These are phyloP conservation scores for Macrocybe sp. DNA, from an alignment of 1,284 basidiomycete genomes.

Conservation along the genomic window DNA sequence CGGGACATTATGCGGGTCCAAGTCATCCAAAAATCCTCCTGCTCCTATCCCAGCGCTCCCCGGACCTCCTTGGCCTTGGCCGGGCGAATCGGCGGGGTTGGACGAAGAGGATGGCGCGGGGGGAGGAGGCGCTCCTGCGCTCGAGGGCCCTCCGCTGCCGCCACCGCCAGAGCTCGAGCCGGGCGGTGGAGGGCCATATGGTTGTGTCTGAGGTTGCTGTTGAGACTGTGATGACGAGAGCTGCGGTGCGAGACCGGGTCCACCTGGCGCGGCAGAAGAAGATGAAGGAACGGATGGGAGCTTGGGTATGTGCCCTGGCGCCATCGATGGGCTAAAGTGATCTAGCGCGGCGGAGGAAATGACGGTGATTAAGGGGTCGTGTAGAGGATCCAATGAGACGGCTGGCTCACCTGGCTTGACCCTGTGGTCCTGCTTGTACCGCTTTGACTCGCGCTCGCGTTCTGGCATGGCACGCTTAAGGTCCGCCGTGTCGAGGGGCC, in stretches of 20 bases:
- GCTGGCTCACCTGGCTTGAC: slow-evolving; percentile 16
- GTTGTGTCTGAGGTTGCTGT: too few relatives aligned
- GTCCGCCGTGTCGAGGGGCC: slow-evolving; percentile 14
- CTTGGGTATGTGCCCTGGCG: slow-evolving; percentile 31
- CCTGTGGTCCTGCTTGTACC: slow-evolving; percentile 23
- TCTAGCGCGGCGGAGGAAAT: slow-evolving; percentile 15
- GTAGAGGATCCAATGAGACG: neutral
- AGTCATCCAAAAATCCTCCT: slow-evolving; percentile 31
- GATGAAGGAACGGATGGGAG: slow-evolving; percentile 24
- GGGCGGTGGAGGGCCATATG: neutral
- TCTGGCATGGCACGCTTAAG: slow-evolving; percentile 31
- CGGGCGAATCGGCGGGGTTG: neutral
- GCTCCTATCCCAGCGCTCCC: slow-evolving; percentile 3
- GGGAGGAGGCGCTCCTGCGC: neutral
- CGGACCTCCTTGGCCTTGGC: slow-evolving; percentile 4
- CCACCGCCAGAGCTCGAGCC: slow-evolving; percentile 6
- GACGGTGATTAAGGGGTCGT: neutral
- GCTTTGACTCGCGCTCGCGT: slow-evolving; percentile 13
- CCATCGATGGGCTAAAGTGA: slow-evolving; percentile 31
- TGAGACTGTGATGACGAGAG: slow-evolving; percentile 6
- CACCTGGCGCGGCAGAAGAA: slow-evolving; percentile 13
- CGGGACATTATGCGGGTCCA: slow-evolving; percentile 32
- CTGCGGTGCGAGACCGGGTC: slow-evolving; percentile 12
- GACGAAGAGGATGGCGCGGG: slow-evolving; percentile 5
- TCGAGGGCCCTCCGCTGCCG: too few relatives aligned